Percentiles rank a stretch among this genome's conserved stretches.
These are phyloP conservation scores for Myriangium duriaei DNA, from an alignment of 2,329 filamentous ascomycete species.

Conservation along the genomic window DNA sequence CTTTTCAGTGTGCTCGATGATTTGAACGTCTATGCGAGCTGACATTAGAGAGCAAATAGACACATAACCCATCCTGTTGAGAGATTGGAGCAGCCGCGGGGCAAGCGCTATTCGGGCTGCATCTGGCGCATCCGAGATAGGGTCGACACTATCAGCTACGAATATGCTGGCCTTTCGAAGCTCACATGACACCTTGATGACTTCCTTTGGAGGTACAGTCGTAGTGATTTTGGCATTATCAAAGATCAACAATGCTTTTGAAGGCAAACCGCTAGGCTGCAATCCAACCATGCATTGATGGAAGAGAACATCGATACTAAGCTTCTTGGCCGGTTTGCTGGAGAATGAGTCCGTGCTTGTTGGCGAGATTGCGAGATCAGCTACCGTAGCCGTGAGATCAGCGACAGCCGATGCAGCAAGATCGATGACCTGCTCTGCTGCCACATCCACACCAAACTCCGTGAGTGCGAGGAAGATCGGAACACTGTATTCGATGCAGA, in stretches of 20 bases:
- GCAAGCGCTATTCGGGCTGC: conserved; percentile 1
- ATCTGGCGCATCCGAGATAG: background rate
- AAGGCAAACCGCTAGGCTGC: conserved; percentile 62
- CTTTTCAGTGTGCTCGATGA: conserved; percentile 38
- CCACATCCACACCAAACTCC: conserved; percentile 47
- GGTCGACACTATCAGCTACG: conserved; percentile 49
- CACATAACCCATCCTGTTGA: conserved; percentile 61
- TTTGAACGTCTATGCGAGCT: conserved; percentile 54
- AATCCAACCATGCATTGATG: conserved; percentile 73
- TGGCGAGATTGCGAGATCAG: conserved; percentile 2
- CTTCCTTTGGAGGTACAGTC: conserved; percentile 50
- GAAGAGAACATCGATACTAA: conserved; percentile 61
- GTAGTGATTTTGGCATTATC: conserved; percentile 65
- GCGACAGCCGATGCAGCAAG: conserved; percentile 61
- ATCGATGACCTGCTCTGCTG: conserved; percentile 49
- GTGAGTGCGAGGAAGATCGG: conserved; percentile 70
- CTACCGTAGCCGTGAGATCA: conserved; percentile 15
- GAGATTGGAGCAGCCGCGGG: conserved; percentile 26
- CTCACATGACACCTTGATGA: conserved; percentile 51
- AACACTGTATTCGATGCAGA: conserved; percentile 81
- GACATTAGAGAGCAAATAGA: conserved; percentile 79
- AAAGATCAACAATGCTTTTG: conserved; percentile 67
- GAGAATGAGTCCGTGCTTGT: conserved; percentile 3
- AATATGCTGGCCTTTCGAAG: conserved; percentile 73
- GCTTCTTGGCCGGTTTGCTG: conserved; percentile 20